These are phyloP conservation scores for Penicillium roqueforti DNA, from an alignment of 495 filamentous ascomycete species.

Conservation along the genomic window DNA sequence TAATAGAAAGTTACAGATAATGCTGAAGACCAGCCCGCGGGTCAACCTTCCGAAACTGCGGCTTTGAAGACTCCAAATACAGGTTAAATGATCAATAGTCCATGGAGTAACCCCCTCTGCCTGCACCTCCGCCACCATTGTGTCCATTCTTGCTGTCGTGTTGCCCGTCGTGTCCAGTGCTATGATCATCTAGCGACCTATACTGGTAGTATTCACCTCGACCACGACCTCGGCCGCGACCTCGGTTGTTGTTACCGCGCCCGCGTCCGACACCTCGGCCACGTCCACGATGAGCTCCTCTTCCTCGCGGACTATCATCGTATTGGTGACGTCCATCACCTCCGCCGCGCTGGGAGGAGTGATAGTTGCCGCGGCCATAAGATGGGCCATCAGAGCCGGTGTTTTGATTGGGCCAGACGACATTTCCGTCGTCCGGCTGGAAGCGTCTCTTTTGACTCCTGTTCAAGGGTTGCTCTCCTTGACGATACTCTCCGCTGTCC, in stretches of 20 bases:
- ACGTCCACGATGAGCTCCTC: constrained; percentile 46
- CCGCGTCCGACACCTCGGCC: constrained; percentile 44
- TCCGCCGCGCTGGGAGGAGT: constrained; percentile 20
- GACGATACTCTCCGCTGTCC: constrained; percentile 48
- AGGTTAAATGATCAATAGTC: constrained; percentile 32
- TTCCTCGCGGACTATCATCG: constrained; percentile 32
- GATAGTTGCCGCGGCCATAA: constrained; percentile 13
- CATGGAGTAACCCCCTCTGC: constrained; percentile 31
- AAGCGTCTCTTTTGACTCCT: constrained; percentile 47
- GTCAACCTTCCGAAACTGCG: neutral
- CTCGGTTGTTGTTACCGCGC: constrained; percentile 36
- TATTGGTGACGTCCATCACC: constrained; percentile 22
- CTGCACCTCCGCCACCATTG: constrained; percentile 2
- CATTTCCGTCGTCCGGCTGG: constrained; percentile 36
- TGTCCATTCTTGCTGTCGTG: constrained; percentile 29
- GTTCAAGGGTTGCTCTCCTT: constrained; percentile 39
- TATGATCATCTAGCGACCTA: constrained; percentile 39
- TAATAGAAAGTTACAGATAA: neutral
- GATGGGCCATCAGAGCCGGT: constrained; percentile 14
- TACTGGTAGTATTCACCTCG: constrained; percentile 34
- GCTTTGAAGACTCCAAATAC: neutral
- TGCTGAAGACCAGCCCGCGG: neutral
- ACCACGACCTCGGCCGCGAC: constrained; percentile 41
- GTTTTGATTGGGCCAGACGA: constrained; percentile 16
- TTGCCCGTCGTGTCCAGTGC: constrained; percentile 29